These are phyloP conservation scores for Somion occarium DNA, from an alignment of 1,284 basidiomycete species.

Conservation along the genomic window DNA sequence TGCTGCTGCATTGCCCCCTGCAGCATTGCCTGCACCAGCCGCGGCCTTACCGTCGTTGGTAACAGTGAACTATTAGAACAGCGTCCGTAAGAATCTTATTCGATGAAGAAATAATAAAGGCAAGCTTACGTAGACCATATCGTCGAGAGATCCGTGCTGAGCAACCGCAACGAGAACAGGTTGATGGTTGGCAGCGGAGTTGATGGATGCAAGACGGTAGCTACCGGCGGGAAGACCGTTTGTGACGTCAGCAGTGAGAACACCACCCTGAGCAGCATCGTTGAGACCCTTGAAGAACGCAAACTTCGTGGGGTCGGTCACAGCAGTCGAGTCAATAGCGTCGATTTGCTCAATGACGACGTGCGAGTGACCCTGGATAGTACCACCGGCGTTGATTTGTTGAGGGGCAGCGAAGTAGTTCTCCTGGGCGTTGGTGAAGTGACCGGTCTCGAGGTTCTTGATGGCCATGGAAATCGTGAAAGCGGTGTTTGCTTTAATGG, in stretches of 20 bases:
- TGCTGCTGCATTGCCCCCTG: conserved; percentile 2
- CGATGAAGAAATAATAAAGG: conserved; percentile 13
- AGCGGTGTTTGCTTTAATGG: conserved; percentile 38
- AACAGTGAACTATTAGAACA: conserved; percentile 34
- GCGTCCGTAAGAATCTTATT: conserved; percentile 21
- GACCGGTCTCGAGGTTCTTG: conserved; percentile 40
- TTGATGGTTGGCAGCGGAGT: conserved; percentile 53
- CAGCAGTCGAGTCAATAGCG: conserved; percentile 37
- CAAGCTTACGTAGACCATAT: conserved; percentile 49
- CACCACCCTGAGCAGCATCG: conserved; percentile 38
- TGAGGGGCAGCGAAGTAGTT: conserved; percentile 51
- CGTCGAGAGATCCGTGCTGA: conserved; percentile 55
- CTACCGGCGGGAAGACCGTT: conserved; percentile 49
- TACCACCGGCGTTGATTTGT: conserved; percentile 32
- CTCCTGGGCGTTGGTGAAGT: conserved; percentile 48
- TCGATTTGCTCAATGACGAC: conserved; percentile 47
- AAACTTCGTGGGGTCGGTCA: conserved; percentile 46
- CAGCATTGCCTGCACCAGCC: conserved; percentile 5
- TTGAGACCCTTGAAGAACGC: conserved; percentile 64
- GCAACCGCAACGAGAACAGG: conserved; percentile 50
- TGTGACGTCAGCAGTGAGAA: conserved; percentile 42
- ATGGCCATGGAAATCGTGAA: conserved; percentile 49
- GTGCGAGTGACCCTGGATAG: conserved; percentile 55
- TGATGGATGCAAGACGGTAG: conserved; percentile 53
- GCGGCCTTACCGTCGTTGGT: conserved; percentile 22